Percentiles rank a stretch among this genome's conserved stretches.
These are phyloP conservation scores for Eucalyptus leucophloia DNA, from an alignment of 345 rosid genomes.

Conservation along the genomic window DNA sequence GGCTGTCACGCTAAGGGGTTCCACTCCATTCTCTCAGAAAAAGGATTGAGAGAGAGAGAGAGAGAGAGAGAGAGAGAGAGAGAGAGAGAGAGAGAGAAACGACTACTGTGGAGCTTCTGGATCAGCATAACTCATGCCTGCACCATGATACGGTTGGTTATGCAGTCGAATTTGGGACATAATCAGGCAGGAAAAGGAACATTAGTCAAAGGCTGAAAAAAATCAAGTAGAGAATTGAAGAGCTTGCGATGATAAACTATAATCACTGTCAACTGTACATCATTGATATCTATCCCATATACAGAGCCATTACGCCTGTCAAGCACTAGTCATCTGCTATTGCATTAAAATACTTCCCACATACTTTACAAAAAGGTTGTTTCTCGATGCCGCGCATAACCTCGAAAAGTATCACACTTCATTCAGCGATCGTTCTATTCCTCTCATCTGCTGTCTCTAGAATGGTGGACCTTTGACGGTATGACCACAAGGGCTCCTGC, in stretches of 20 bases:
- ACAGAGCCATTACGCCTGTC: not conserved
- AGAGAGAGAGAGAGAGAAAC: not conserved
- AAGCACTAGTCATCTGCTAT: not conserved
- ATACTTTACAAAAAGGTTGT: not conserved
- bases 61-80: not conserved
- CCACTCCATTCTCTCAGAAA: not conserved
- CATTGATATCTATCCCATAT: not conserved
- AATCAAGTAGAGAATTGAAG: not conserved
- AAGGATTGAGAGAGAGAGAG: not conserved
- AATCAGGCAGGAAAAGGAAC: not conserved
- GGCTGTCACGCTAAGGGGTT: not conserved
- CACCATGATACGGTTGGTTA: not conserved
- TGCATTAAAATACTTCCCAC: not conserved
- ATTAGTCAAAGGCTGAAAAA: not conserved
- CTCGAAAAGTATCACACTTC: not conserved
- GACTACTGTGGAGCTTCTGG: not conserved
- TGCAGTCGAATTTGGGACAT: not conserved
- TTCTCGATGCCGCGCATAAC: not conserved
- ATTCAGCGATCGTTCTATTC: not conserved
- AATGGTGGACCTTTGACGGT: not conserved
- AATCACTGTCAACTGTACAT: not conserved
- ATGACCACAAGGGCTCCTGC: not conserved
- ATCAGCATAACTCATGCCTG: not conserved
- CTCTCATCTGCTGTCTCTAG: not conserved
- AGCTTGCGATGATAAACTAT: not conserved